A percentile compares a stretch with the other conserved stretches of the same genome.
phyloP scores from a whole-genome alignment of 345 rosid species.

The Corymbia maculata region DNA sequence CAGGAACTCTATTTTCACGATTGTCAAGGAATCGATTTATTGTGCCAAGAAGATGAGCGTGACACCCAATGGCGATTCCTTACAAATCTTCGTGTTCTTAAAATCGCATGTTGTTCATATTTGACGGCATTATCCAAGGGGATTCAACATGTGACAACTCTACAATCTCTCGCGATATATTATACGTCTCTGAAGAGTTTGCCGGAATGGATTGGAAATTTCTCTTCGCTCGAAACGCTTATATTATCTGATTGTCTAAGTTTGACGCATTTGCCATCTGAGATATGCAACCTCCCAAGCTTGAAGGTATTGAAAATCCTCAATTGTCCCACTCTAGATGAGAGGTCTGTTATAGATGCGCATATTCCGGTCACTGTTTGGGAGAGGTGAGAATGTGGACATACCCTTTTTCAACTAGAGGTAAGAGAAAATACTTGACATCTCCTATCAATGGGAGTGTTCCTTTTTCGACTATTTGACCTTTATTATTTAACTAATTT shows the following conservation, averaged over 20 bases:
- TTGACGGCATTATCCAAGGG: accelerated
- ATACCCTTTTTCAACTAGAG: too few species aligned
- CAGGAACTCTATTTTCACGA: accelerated
- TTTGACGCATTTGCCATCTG: accelerated
- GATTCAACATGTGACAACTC: too few species aligned
- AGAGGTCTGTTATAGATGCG: accelerated
- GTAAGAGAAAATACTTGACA: too few species aligned
- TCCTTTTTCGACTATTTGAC: not conserved
- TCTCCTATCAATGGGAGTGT: accelerated
- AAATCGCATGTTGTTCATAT: accelerated
- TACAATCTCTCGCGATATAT: accelerated
- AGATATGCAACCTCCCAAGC: accelerated
- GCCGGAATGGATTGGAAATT: not conserved
- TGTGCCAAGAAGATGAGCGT: accelerated
- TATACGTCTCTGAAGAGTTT: accelerated
- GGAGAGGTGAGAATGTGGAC: accelerated
- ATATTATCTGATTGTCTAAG: accelerated
- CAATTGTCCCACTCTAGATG: accelerated
- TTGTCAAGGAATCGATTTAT: too few species aligned
- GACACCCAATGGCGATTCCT: too few species aligned
- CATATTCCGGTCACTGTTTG: not conserved
- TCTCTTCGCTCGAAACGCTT: not conserved
- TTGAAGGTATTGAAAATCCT: accelerated
- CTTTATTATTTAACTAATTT: not conserved
- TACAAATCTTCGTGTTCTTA: accelerated